These are phyloP conservation scores for Thalassiosira mediterranea DNA, from an alignment of 352 stramenopile species.

Conservation along the genomic window DNA sequence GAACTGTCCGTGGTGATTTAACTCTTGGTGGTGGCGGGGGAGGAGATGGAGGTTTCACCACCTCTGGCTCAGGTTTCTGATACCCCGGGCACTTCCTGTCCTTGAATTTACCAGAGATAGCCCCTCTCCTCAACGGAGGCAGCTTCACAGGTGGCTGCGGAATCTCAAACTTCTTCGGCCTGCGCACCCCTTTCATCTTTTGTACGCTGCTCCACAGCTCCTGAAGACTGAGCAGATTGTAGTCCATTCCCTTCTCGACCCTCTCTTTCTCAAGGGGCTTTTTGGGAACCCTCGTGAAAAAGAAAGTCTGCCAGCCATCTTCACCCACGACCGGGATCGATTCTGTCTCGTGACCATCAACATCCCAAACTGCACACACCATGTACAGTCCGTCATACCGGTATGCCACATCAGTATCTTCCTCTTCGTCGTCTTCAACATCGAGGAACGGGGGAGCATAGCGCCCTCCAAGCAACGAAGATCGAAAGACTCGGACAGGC, in stretches of 20 bases:
- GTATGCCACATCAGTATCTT: slow-evolving; percentile 52
- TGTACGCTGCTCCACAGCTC: slow-evolving; percentile 61
- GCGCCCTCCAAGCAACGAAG: slow-evolving; percentile 35
- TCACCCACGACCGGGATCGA: slow-evolving; percentile 27
- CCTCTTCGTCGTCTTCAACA: slow-evolving; percentile 44
- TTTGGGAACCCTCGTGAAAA: slow-evolving; percentile 57
- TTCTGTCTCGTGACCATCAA: slow-evolving; percentile 59
- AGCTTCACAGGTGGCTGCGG: slow-evolving; percentile 54
- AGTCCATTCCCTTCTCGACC: slow-evolving; percentile 47
- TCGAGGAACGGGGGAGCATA: slow-evolving; percentile 46
- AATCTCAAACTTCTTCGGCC: slow-evolving; percentile 62
- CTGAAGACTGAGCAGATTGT: slow-evolving; percentile 59
- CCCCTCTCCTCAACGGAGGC: slow-evolving; percentile 34
- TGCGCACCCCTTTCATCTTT: slow-evolving; percentile 52
- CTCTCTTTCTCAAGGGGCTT: slow-evolving; percentile 50
- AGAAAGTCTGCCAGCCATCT: slow-evolving; percentile 59
- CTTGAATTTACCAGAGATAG: slow-evolving; percentile 47
- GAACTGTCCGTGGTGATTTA: no score
- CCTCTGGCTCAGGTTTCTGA: slow-evolving; percentile 12
- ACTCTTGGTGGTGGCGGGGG: no score
- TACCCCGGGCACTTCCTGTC: slow-evolving; percentile 38
- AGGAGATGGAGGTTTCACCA: slow-evolving; percentile 1
- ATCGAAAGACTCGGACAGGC: slow-evolving; percentile 58
- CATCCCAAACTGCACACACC: slow-evolving; percentile 58
- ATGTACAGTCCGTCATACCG: slow-evolving; percentile 68